Conservation (phyloP, 2,329 filamentous ascomycete species). For the Colletotrichum lindemuthianum region DNA sequence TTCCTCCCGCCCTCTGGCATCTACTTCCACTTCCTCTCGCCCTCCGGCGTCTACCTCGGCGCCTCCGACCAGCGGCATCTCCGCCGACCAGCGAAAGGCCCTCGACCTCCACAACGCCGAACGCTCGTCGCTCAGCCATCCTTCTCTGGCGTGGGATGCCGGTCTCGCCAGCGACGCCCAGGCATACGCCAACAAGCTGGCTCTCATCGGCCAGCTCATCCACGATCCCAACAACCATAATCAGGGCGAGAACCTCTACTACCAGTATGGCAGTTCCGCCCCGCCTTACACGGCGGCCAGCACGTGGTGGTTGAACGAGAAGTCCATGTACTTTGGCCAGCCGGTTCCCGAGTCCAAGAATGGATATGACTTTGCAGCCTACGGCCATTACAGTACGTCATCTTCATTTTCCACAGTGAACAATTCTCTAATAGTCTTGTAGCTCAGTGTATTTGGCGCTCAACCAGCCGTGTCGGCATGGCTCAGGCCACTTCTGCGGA, state of each 20-base stretch:
- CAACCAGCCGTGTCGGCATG: conserved; percentile 44
- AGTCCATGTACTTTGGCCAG: conserved; percentile 5
- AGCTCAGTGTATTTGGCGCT: conserved; percentile 44
- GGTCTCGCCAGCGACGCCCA: conserved; percentile 7
- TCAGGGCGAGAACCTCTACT: conserved; percentile 21
- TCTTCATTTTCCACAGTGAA: rapidly evolving
- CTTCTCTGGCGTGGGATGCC: conserved; percentile 6
- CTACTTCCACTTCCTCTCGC: not conserved
- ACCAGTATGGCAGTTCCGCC: conserved; percentile 7
- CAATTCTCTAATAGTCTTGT: not conserved
- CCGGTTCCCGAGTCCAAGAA: not conserved
- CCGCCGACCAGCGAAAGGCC: conserved; percentile 13
- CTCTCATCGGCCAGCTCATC: not conserved
- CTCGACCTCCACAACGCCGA: conserved; percentile 18
- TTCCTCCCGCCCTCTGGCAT: not conserved
- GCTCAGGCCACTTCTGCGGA: conserved; percentile 40
- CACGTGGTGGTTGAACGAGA: conserved; percentile 18
- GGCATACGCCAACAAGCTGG: conserved; percentile 4
- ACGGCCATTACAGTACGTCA: conserved; percentile 42
- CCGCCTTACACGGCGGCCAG: conserved; percentile 2
- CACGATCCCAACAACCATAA: not conserved
- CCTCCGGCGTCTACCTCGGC: not conserved
- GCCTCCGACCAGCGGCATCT: not conserved
- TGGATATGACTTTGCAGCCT: conserved; percentile 16
- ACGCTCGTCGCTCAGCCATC: not conserved